phyloP scores from a whole-genome alignment of 192 early-diverging fungal genomes.

The Coemansia sp. region DNA sequence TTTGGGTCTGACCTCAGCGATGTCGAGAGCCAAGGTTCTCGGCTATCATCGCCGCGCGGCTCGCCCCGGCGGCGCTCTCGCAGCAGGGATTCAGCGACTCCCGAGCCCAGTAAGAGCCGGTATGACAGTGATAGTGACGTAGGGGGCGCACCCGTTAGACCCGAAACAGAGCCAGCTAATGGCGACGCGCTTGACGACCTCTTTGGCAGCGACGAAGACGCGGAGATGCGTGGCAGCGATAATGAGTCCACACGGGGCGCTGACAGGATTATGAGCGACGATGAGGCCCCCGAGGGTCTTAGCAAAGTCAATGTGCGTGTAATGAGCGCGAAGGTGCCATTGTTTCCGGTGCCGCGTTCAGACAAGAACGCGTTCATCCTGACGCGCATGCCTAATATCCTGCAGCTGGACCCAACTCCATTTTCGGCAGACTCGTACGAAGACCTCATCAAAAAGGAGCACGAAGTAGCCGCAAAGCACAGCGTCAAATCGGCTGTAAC shows the following conservation, averaged over 20 bases:
- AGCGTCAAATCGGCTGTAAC: slow-evolving; percentile 34
- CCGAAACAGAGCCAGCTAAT: not conserved
- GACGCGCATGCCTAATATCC: slow-evolving; percentile 46
- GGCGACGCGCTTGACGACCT: slow-evolving; percentile 14
- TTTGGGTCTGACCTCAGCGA: slow-evolving; percentile 52
- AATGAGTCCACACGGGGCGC: not conserved
- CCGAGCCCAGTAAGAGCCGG: slow-evolving; percentile 19
- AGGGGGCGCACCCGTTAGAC: not conserved
- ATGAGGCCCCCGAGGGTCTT: slow-evolving; percentile 7
- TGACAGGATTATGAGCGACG: slow-evolving; percentile 1
- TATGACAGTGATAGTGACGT: slow-evolving; percentile 34
- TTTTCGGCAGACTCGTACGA: slow-evolving; percentile 36
- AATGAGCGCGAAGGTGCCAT: slow-evolving; percentile 35
- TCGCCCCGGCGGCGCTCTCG: not conserved
- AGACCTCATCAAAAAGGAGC: slow-evolving; percentile 43
- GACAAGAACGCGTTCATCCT: slow-evolving; percentile 18
- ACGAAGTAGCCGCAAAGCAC: slow-evolving; percentile 27
- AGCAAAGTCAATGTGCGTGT: slow-evolving; percentile 19
- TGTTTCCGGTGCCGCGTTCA: slow-evolving; percentile 33
- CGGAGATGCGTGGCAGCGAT: slow-evolving; percentile 1
- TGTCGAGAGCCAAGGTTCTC: slow-evolving; percentile 9
- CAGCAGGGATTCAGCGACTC: slow-evolving; percentile 19
- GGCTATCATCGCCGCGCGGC: slow-evolving; percentile 4
- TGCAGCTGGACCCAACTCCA: slow-evolving; percentile 44
- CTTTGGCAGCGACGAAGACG: slow-evolving; percentile 29